Evolutionary conservation across 139 green algal genomes (phyloP).

Genomic region (Tetraselmis chui): DNA sequence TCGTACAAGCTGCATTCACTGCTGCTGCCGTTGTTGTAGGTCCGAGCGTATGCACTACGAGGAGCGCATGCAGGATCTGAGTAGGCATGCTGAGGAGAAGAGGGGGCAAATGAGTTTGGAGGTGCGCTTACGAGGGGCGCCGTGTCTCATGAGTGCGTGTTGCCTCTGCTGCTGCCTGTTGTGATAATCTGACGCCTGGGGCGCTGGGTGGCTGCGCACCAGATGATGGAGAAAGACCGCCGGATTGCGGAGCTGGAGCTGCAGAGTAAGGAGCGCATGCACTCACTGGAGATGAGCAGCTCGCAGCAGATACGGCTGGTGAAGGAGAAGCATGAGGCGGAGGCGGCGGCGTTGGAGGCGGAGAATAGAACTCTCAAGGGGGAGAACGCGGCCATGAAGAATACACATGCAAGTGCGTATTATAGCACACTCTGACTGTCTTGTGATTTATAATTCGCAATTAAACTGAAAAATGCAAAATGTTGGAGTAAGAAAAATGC

Average conservation of each 20-base stretch:
- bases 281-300: not conserved
- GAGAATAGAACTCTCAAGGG: not conserved
- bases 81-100: not conserved
- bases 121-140: too few species aligned
- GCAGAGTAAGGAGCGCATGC: not conserved
- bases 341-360: not conserved
- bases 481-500: too few species aligned
- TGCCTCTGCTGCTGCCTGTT: too few species aligned
- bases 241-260: not conserved
- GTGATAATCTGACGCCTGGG: too few species aligned
- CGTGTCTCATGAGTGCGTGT: too few species aligned
- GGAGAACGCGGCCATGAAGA: not conserved
- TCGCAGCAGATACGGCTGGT: not conserved
- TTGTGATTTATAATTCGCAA: too few species aligned
- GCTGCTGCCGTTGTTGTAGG: too few species aligned
- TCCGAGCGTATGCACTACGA: not conserved
- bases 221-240: not conserved
- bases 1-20: too few species aligned
- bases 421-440: too few species aligned
- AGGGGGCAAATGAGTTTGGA: not conserved
- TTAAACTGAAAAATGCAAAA: too few species aligned
- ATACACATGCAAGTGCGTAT: not conserved
- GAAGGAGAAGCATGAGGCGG: not conserved
- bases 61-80: not conserved
- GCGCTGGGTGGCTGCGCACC: not conserved